Evolutionary conservation across 768 basidiomycete genomes (phyloP).

Genomic region (Pleurotus tuber-regium): DNA sequence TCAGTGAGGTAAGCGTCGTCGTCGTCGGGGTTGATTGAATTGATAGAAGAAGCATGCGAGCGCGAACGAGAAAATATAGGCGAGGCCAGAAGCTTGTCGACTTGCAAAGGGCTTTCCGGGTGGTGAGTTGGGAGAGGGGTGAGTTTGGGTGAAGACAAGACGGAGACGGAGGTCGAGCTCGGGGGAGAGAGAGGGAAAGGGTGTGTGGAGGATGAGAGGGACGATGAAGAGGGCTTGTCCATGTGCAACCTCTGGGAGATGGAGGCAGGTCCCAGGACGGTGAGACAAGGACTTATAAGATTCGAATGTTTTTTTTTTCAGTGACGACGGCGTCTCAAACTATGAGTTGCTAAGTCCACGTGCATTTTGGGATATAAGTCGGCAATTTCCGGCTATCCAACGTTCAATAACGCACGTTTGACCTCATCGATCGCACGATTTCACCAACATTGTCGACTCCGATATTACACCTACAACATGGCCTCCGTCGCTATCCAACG

Average conservation of each 20-base stretch:
- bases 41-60: conserved; percentile 26
- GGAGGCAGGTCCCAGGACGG: conserved; percentile 6
- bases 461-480: not conserved
- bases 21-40: too few relatives aligned
- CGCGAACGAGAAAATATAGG: conserved; percentile 23
- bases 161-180: conserved; percentile 33
- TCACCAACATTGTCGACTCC: not conserved
- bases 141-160: conserved; percentile 21
- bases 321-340: conserved; percentile 3
- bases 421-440: conserved; percentile 7
- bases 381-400: conserved; percentile 11
- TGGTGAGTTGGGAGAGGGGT: conserved; percentile 16
- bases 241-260: conserved; percentile 6
- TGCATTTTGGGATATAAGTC: not conserved
- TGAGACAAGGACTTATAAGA: conserved; percentile 9
- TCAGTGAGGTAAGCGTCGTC: conserved; percentile 42
- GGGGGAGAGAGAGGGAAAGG: conserved; percentile 48
- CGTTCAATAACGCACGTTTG: conserved; percentile 11
- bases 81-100: conserved; percentile 10
- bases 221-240: conserved; percentile 2
- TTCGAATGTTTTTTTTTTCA: conserved; percentile 1
- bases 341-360: conserved; percentile 10
- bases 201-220: conserved; percentile 13
- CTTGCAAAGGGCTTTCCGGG: conserved; percentile 14
- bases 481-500: too few relatives aligned